Evolutionary conservation across 345 rosid genomes (phyloP), one percentile per base, ranked within the genome.

Genomic region (Brassica carinata): DNA sequence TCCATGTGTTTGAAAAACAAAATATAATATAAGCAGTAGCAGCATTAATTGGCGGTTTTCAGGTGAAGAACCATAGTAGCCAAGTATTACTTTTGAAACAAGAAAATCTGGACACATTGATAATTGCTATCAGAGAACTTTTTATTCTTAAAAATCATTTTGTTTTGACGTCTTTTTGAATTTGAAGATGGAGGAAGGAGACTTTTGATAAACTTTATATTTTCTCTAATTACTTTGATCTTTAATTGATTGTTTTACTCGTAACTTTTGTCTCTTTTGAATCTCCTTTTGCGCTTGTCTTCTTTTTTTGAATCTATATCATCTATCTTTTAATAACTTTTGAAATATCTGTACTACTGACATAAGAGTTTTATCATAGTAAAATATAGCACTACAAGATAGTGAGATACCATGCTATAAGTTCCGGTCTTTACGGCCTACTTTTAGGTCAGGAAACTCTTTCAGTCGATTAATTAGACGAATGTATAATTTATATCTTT

Each of bases 231-330:
- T 23, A 15, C 33, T 48, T 74, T 73, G 7, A 74, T 33, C 59
- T 74, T 80, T 74, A 63, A 29, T 33, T 38, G 75, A 63, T 74
- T 80, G 75, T 51, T 31, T 65, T 45, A 74, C 53, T 18, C 36
- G 3, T 43, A 61, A 17, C 72, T 68, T 73, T 74, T 69, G 70
- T 74, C 71, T 34, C n/a, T 74, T 74, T 10, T 75, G 38, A 19
- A 34, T 14, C 19, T 79, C 23, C 15, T 59, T 67, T 23, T 4
- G 18, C 4, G 10, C 14, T 27, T 18, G 10, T 36, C 57, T 58
- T 23, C 14, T 78, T 26, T 67, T 71, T 29, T 67, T 73, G 7
- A 67, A 59, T 67, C 30, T 2, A 4, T 36, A 18, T 57, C 67
- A 64, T 29, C 10, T 7, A 66, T 59, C 64, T 23, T 29, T 43